Percentiles rank a stretch among this genome's conserved stretches.
Conservation (phyloP, 768 basidiomycete genomes). For the Hypholoma sublateritium region DNA sequence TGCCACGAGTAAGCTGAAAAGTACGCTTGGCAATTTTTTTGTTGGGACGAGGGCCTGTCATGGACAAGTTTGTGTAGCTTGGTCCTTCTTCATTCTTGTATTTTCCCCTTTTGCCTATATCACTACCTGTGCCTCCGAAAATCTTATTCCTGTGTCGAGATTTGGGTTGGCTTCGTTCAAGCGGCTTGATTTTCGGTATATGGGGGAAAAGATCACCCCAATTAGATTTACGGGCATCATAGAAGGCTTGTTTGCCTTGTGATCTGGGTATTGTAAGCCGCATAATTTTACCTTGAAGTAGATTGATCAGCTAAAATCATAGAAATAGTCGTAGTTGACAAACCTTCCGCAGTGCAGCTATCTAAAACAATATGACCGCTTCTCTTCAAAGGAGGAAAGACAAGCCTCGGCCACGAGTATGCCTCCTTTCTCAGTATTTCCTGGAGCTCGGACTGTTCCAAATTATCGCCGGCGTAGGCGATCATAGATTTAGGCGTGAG, state of each 20-base stretch:
- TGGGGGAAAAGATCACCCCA: constrained; percentile 99
- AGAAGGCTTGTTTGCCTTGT: constrained; percentile 93
- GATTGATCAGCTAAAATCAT: constrained; percentile 1
- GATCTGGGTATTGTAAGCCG: constrained; percentile 89
- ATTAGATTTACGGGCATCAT: constrained; percentile 88
- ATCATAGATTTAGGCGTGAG: constrained; percentile 4
- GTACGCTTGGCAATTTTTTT: constrained; percentile 25
- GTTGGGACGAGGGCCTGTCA: constrained; percentile 20
- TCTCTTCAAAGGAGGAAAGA: constrained; percentile 90
- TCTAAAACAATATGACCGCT: constrained; percentile 92
- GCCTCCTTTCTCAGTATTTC: constrained; percentile 69
- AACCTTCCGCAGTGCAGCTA: constrained; percentile 82
- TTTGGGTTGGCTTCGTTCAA: constrained; percentile 53
- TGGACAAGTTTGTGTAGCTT: constrained; percentile 24
- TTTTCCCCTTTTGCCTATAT: constrained; percentile 56
- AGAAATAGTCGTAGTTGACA: constrained; percentile 13
- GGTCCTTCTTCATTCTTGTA: constrained; percentile 18
- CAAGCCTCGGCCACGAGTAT: constrained; percentile 86
- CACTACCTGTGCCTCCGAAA: constrained; percentile 36
- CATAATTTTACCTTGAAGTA: constrained; percentile 81
- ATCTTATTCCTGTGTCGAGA: constrained; percentile 19
- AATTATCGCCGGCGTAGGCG: constrained; percentile 7
- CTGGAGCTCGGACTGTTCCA: constrained; percentile 39
- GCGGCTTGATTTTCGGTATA: constrained; percentile 72
- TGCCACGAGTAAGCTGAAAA: constrained; percentile 31